phyloP scores from a whole-genome alignment of 2,329 filamentous ascomycete genomes.

The Ophiostoma tasmaniense region DNA sequence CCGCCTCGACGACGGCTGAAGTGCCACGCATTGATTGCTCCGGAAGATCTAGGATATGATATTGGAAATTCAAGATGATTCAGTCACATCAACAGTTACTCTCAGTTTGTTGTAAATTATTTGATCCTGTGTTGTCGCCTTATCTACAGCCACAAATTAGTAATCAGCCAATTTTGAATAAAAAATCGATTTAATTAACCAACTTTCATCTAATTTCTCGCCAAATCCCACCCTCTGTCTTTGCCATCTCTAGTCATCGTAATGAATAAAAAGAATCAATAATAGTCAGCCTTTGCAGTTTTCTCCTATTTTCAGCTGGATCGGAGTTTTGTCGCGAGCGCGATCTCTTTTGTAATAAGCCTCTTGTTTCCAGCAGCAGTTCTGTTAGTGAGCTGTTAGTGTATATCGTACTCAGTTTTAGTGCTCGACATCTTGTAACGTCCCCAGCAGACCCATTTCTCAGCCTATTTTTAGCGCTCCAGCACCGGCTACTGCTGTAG shows the following conservation, averaged over 20 bases:
- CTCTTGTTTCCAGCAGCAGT: not conserved
- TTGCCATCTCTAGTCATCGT: not conserved
- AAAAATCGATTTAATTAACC: not conserved
- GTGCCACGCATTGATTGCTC: not conserved
- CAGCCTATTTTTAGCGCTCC: not conserved
- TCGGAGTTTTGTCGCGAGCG: not conserved
- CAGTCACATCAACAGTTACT: not conserved
- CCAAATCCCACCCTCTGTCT: not conserved
- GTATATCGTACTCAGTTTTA: not conserved
- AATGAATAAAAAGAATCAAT: not conserved
- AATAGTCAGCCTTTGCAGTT: not conserved
- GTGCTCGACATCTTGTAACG: not conserved
- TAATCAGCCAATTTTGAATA: not conserved
- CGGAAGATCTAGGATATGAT: not conserved
- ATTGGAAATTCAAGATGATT: not conserved
- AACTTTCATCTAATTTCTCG: not conserved
- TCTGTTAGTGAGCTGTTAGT: too few species aligned
- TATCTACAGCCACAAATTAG: not conserved
- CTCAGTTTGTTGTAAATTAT: not conserved
- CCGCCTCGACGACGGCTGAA: not conserved
- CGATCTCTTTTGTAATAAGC: not conserved
- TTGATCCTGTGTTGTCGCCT: not conserved
- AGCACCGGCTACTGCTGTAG: not conserved
- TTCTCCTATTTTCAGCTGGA: slow-evolving; percentile 1
- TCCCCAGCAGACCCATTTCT: not conserved